Conservation (phyloP, 1,284 basidiomycete species). For the Mycena citricolor region DNA sequence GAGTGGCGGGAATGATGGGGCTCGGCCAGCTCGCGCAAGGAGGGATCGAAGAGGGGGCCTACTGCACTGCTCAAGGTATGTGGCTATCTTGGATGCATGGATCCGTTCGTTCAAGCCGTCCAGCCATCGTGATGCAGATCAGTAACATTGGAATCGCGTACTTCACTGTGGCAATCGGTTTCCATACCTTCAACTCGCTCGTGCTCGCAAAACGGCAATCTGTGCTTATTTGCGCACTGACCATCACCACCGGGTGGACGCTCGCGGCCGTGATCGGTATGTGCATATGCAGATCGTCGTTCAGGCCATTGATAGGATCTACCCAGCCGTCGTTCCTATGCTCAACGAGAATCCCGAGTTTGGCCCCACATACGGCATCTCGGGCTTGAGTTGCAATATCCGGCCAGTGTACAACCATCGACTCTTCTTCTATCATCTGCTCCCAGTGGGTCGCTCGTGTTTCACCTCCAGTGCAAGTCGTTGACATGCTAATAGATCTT, state of each 20-base stretch:
- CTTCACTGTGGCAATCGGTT: conserved; percentile 62
- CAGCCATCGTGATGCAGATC: conserved; percentile 58
- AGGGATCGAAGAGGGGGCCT: conserved; percentile 51
- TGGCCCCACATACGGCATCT: conserved; percentile 51
- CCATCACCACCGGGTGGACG: conserved; percentile 55
- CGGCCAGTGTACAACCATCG: conserved; percentile 39
- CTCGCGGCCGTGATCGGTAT: conserved; percentile 48
- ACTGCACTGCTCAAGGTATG: conserved; percentile 14
- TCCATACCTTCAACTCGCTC: conserved; percentile 69
- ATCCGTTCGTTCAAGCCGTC: conserved; percentile 7
- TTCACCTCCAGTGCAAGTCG: background rate
- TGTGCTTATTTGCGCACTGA: conserved; percentile 42
- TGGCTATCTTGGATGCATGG: conserved; percentile 1
- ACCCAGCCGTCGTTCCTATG: conserved; percentile 43
- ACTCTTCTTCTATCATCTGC: conserved; percentile 52
- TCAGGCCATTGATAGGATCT: background rate
- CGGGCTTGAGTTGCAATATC: conserved; percentile 54
- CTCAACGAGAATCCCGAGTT: conserved; percentile 27
- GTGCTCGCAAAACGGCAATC: conserved; percentile 56
- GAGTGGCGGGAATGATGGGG: conserved; percentile 52
- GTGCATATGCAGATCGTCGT: conserved; percentile 19
- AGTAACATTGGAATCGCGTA: conserved; percentile 62
- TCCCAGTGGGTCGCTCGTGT: conserved; percentile 49
- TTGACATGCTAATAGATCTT: conserved; percentile 45
- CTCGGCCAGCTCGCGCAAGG: conserved; percentile 43